A percentile compares a stretch with the other conserved stretches of the same genome.
These are phyloP conservation scores for Laguncularia racemosa DNA, from an alignment of 345 rosid species.

Conservation along the genomic window DNA sequence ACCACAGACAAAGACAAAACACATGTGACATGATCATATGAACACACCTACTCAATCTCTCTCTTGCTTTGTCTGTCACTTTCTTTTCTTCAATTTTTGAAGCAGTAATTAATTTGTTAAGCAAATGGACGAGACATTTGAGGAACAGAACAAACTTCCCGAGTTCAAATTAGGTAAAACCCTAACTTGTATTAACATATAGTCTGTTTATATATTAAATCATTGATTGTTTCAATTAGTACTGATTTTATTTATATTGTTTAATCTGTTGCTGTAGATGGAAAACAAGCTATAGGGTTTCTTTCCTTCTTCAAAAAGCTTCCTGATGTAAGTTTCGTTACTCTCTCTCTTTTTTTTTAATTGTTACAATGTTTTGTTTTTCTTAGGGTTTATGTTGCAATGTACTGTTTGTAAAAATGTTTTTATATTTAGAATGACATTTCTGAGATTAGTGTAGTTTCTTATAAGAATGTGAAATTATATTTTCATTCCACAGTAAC, in stretches of 20 bases:
- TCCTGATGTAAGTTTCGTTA: slow-evolving; percentile 43
- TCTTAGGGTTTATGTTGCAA: background rate
- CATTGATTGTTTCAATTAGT: background rate
- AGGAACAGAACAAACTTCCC: slow-evolving; percentile 72
- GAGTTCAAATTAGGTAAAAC: slow-evolving; percentile 82
- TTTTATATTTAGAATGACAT: too few species aligned
- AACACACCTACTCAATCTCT: background rate
- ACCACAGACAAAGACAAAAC: background rate
- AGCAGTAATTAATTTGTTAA: background rate
- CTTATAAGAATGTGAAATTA: too few species aligned
- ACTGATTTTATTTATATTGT: background rate
- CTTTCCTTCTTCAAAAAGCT: slow-evolving; percentile 91
- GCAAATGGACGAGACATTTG: slow-evolving; percentile 43
- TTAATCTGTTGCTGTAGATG: slow-evolving; percentile 34
- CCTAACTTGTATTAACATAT: background rate
- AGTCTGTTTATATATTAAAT: background rate
- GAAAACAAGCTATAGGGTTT: slow-evolving; percentile 96
- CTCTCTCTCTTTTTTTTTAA: background rate
- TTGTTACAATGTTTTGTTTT: background rate
- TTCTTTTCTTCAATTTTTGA: background rate
- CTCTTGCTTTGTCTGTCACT: background rate
- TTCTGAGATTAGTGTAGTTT: too few species aligned
- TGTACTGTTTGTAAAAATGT: background rate
- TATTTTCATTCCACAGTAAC: too few species aligned
- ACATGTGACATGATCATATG: background rate